Evolutionary conservation across 2,329 filamentous ascomycete genomes (phyloP).

Genomic region (Fusarium brevicatenulatum): DNA sequence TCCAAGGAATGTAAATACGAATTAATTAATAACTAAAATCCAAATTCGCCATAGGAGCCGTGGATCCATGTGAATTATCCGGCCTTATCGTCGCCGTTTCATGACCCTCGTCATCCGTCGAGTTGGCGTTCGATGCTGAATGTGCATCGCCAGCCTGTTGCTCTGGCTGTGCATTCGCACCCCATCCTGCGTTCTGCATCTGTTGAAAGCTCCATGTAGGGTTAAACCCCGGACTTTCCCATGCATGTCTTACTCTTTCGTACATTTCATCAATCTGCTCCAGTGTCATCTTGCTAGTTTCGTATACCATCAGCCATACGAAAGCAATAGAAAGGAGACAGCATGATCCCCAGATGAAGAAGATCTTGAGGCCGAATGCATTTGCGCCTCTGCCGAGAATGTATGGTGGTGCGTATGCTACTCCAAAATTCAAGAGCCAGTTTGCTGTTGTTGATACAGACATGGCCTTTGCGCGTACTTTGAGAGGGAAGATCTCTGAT

Average conservation of each 20-base stretch:
- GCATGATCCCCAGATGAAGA: constrained; percentile 84
- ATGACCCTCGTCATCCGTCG: constrained; percentile 8
- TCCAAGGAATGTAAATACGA: not conserved
- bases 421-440: constrained; percentile 82
- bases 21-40: constrained; percentile 69
- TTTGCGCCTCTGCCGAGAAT: constrained; percentile 74
- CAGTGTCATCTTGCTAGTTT: constrained; percentile 79
- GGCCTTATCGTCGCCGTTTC: not conserved
- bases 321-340: constrained; percentile 78
- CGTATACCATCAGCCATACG: constrained; percentile 79
- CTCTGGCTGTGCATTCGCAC: constrained; percentile 61
- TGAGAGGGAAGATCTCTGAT: constrained; percentile 75
- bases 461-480: constrained; percentile 78
- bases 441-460: constrained; percentile 80
- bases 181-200: constrained; percentile 69
- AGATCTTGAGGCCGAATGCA: constrained; percentile 76
- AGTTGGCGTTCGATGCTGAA: constrained; percentile 29
- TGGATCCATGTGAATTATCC: constrained; percentile 58
- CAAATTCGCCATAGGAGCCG: constrained; percentile 68
- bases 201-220: constrained; percentile 77
- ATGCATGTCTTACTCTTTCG: constrained; percentile 74
- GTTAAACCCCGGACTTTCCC: constrained; percentile 74
- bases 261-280: constrained; percentile 86
- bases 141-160: constrained; percentile 29
- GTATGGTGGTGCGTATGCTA: constrained; percentile 86